Evolutionary conservation across 2,329 filamentous ascomycete genomes (phyloP).

Genomic region (Alternaria infectoria): DNA sequence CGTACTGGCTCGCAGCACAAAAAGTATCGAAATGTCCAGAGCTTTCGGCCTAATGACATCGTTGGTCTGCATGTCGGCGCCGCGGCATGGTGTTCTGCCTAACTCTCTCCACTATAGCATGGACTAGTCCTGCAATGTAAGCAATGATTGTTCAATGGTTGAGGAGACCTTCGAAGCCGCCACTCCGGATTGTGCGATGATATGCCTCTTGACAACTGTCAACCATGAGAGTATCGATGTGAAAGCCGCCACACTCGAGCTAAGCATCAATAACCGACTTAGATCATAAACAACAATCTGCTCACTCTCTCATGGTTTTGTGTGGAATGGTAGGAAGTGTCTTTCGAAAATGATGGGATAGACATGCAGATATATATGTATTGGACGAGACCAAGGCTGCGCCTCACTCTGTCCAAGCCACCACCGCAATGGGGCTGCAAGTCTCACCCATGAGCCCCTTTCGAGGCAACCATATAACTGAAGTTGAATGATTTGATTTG

Average conservation of each 20-base stretch:
- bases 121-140: slow-evolving; percentile 32
- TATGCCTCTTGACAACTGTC: slow-evolving; percentile 12
- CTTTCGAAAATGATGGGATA: not conserved
- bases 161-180: not conserved
- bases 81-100: slow-evolving; percentile 28
- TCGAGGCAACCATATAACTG: slow-evolving; percentile 10
- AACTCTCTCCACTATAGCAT: slow-evolving; percentile 20
- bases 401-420: slow-evolving; percentile 45
- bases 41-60: slow-evolving; percentile 20
- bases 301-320: not conserved
- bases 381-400: slow-evolving; percentile 33
- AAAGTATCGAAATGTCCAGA: slow-evolving; percentile 3
- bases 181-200: not conserved
- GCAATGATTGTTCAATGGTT: slow-evolving; percentile 18
- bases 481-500: not conserved
- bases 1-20: not conserved
- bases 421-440: slow-evolving; percentile 26
- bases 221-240: slow-evolving; percentile 12
- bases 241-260: slow-evolving; percentile 27
- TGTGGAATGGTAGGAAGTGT: not conserved
- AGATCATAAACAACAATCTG: not conserved
- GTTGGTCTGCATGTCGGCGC: slow-evolving; percentile 19
- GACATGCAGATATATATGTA: slow-evolving; percentile 32
- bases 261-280: slow-evolving; percentile 26
- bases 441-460: slow-evolving; percentile 27